phyloP scores from a whole-genome alignment of 2,329 filamentous ascomycete species.

The Botrytis porri region DNA sequence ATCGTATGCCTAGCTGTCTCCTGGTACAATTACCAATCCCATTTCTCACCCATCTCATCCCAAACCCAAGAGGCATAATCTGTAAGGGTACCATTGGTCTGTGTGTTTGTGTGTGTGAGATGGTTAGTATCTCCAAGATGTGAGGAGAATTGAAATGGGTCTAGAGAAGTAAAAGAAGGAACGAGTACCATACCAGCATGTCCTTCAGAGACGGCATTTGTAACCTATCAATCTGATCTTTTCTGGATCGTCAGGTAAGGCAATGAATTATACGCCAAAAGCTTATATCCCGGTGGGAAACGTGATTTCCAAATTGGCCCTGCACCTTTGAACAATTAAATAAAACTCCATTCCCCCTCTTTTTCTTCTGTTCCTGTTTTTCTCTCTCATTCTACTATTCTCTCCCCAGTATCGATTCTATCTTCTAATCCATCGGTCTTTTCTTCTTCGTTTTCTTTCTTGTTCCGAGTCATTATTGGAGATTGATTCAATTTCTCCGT shows the following conservation, averaged over 20 bases:
- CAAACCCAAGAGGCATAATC: background rate
- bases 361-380: constrained; percentile 14
- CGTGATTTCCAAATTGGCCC: constrained; percentile 18
- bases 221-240: constrained; percentile 18
- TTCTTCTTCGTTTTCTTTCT: constrained; percentile 16
- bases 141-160: constrained; percentile 18
- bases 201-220: constrained; percentile 1
- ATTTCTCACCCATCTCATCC: background rate
- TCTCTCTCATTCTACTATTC: constrained; percentile 10
- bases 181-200: constrained; percentile 8
- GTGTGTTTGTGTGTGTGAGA: background rate
- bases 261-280: constrained; percentile 12
- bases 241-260: constrained; percentile 14
- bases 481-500: constrained; percentile 1
- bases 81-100: constrained; percentile 14
- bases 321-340: constrained; percentile 21
- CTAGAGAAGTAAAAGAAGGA: constrained; percentile 15
- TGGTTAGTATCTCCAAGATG: background rate
- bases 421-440: background rate
- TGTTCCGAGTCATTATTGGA: constrained; percentile 14
- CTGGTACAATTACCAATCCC: background rate
- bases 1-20: background rate
- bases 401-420: background rate
- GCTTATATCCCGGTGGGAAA: constrained; percentile 14
- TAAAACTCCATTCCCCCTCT: constrained; percentile 26